A percentile compares a stretch with the other conserved stretches of the same genome.
phyloP scores from a whole-genome alignment of 805 yeast genomes.

The Limtongia smithiae region DNA sequence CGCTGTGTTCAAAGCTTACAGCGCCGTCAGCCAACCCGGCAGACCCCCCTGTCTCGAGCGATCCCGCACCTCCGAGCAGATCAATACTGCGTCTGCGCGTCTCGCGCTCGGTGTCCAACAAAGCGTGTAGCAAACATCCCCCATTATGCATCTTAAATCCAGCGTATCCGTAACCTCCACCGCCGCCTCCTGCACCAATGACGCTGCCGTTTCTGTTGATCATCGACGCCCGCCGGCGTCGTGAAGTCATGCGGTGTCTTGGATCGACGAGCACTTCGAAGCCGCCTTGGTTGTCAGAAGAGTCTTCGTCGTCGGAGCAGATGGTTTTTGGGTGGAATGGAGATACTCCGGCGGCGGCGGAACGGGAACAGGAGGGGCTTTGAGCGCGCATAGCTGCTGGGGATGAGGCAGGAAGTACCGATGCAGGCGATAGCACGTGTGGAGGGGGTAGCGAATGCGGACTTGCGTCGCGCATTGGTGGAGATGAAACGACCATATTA shows the following conservation, averaged over 20 bases:
- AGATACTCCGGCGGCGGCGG: too few relatives aligned
- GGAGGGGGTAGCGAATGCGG: too few relatives aligned
- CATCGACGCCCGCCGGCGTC: slow-evolving; percentile 23
- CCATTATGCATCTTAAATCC: slow-evolving; percentile 5
- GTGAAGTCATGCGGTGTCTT: slow-evolving; percentile 1
- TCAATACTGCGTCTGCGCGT: slow-evolving; percentile 16
- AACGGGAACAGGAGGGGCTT: too few relatives aligned
- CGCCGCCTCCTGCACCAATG: too few relatives aligned
- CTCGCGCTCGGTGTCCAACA: slow-evolving; percentile 26
- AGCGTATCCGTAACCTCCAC: too few relatives aligned
- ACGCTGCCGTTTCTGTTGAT: neutral
- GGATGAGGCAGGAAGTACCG: too few relatives aligned
- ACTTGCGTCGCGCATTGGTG: too few relatives aligned
- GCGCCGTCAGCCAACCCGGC: neutral
- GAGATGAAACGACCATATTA: too few relatives aligned
- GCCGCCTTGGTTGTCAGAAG: slow-evolving; percentile 2
- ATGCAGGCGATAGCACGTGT: too few relatives aligned
- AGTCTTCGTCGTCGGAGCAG: too few relatives aligned
- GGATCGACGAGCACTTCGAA: slow-evolving; percentile 21
- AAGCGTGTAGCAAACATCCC: slow-evolving; percentile 24
- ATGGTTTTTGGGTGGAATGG: too few relatives aligned
- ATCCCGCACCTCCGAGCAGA: neutral
- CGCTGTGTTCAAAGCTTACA: neutral
- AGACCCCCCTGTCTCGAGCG: neutral
- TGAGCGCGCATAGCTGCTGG: too few relatives aligned